A percentile compares a stretch with the other conserved stretches of the same genome.
These are phyloP conservation scores for Cordia subcordata DNA, from an alignment of 257 asterid genomes.

Conservation along the genomic window DNA sequence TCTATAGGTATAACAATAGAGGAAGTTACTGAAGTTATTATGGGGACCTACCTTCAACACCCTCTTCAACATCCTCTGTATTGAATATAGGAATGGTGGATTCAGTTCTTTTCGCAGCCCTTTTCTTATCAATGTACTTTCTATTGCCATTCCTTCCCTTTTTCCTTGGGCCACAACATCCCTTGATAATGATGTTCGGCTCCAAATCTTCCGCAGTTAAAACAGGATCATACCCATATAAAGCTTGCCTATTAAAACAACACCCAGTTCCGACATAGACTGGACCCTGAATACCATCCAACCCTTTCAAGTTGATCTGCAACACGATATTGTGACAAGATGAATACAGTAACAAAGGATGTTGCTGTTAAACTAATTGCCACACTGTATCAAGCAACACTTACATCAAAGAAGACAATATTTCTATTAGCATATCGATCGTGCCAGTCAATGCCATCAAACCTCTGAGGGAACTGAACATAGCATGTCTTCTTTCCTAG, in stretches of 20 bases:
- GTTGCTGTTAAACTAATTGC: not conserved
- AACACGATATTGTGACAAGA: not conserved
- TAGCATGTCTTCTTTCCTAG: conserved; percentile 62
- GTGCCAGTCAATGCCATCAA: conserved; percentile 68
- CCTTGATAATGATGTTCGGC: conserved; percentile 53
- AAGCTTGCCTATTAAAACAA: conserved; percentile 47
- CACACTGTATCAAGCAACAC: conserved; percentile 4
- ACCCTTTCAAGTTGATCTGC: conserved; percentile 56
- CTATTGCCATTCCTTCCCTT: conserved; percentile 33
- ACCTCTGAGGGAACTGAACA: conserved; percentile 69
- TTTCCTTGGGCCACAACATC: conserved; percentile 64
- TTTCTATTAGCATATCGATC: conserved; percentile 80
- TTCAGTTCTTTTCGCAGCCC: conserved; percentile 34
- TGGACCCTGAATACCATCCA: conserved; percentile 59
- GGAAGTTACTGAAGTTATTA: not conserved
- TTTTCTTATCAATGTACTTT: conserved; percentile 37
- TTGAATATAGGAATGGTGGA: conserved; percentile 41
- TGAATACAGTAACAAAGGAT: not conserved
- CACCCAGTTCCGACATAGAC: conserved; percentile 61
- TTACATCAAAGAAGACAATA: conserved; percentile 59
- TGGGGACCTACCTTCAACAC: conserved; percentile 31
- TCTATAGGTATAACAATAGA: not conserved
- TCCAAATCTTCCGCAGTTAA: conserved; percentile 55
- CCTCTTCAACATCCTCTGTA: conserved; percentile 40
- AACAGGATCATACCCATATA: conserved; percentile 54